These are phyloP conservation scores for Perilla frutescens DNA, from an alignment of 257 asterid species.

Conservation along the genomic window DNA sequence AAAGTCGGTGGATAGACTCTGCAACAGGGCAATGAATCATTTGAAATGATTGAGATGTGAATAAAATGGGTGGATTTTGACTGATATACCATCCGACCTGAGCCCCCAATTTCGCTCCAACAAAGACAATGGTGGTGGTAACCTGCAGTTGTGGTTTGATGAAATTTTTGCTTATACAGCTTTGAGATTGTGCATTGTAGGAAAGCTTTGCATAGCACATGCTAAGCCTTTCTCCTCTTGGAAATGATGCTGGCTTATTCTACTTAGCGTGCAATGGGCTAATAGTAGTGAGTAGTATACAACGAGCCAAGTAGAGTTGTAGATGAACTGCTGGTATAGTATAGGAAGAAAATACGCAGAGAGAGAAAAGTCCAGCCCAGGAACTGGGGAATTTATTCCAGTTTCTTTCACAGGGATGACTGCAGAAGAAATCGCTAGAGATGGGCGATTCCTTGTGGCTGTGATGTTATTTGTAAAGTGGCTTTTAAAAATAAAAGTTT, in stretches of 20 bases:
- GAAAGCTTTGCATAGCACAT: slow-evolving; percentile 9
- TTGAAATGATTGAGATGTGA: slow-evolving; percentile 26
- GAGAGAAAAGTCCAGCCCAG: slow-evolving; percentile 4
- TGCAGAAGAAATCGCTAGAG: slow-evolving; percentile 1
- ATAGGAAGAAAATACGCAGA: slow-evolving; percentile 18
- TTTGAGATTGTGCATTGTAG: slow-evolving; percentile 16
- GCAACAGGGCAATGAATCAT: slow-evolving; percentile 11
- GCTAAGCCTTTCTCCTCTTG: slow-evolving; percentile 2
- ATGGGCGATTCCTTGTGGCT: slow-evolving; percentile 12
- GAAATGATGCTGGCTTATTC: slow-evolving; percentile 28
- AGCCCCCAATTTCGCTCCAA: neutral
- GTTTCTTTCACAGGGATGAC: slow-evolving; percentile 7
- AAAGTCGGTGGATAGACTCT: slow-evolving; percentile 19
- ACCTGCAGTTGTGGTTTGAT: neutral
- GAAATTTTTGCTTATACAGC: neutral
- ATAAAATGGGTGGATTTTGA: slow-evolving; percentile 15
- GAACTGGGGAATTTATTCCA: slow-evolving; percentile 10
- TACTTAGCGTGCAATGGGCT: neutral
- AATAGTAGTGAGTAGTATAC: neutral
- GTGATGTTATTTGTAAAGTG: neutral
- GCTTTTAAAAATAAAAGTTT: neutral
- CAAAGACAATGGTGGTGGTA: neutral
- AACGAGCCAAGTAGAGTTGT: slow-evolving; percentile 18
- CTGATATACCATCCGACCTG: neutral
- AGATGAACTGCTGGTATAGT: slow-evolving; percentile 30